phyloP scores from a whole-genome alignment of 2,329 filamentous ascomycete species.

The Trichoderma sp. region DNA sequence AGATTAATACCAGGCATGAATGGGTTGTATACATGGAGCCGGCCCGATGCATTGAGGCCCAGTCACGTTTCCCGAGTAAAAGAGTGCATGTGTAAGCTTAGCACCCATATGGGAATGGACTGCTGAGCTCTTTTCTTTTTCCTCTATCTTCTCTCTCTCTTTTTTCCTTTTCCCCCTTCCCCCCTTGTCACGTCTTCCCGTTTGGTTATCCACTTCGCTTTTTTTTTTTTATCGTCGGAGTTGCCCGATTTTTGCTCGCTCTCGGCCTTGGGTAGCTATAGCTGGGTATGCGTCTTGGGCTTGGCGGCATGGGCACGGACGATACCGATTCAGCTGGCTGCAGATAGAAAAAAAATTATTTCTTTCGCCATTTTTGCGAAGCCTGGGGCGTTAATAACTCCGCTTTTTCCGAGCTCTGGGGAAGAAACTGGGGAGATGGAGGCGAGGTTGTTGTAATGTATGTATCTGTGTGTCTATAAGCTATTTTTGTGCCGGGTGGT shows the following conservation, averaged over 20 bases:
- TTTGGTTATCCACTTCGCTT: not conserved
- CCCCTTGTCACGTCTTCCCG: not conserved
- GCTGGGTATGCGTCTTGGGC: too few relatives aligned
- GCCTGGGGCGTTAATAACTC: too few relatives aligned
- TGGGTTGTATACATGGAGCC: not conserved
- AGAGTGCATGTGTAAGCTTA: not conserved
- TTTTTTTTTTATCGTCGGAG: not conserved
- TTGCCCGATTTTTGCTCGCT: not conserved
- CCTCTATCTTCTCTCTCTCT: not conserved
- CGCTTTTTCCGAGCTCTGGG: too few relatives aligned
- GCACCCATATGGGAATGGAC: not conserved
- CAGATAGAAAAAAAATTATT: not conserved
- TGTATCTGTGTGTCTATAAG: not conserved
- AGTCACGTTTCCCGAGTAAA: not conserved
- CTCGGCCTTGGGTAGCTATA: not conserved
- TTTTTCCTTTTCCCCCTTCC: too few relatives aligned
- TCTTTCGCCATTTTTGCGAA: not conserved
- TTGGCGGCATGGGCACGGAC: not conserved
- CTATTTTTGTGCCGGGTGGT: not conserved
- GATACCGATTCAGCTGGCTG: not conserved
- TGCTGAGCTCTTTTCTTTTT: not conserved
- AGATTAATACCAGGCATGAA: not conserved
- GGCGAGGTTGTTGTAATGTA: not conserved
- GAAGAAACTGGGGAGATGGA: not conserved
- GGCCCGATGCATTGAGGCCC: not conserved